Percentiles rank a stretch among this genome's conserved stretches.
These are phyloP conservation scores for Solanum appendiculatum DNA, from an alignment of 257 asterid species.

Conservation along the genomic window DNA sequence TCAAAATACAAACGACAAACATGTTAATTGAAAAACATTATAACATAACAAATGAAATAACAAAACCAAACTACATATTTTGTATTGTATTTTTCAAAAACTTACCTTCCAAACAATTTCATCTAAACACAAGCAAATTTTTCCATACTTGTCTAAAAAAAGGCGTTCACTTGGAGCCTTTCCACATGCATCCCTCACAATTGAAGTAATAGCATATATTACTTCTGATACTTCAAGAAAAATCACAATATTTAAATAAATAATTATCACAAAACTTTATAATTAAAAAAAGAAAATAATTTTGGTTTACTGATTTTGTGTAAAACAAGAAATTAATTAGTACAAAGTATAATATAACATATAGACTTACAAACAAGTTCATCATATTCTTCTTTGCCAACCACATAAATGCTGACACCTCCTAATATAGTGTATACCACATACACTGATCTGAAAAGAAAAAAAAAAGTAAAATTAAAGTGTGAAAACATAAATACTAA, in stretches of 20 bases:
- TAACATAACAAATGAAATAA: background rate
- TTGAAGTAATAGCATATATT: constrained; percentile 71
- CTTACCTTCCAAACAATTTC: constrained; percentile 93
- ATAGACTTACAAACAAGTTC: constrained; percentile 76
- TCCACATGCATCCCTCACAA: constrained; percentile 90
- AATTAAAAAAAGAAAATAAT: background rate
- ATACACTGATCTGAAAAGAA: constrained; percentile 67
- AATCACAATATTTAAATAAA: background rate
- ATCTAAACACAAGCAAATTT: constrained; percentile 92
- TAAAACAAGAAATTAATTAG: background rate
- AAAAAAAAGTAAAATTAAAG: background rate
- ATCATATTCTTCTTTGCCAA: constrained; percentile 96
- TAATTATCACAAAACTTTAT: background rate
- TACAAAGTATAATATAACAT: background rate
- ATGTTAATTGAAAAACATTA: background rate
- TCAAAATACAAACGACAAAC: background rate
- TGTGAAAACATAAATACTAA: background rate
- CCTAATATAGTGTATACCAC: constrained; percentile 92
- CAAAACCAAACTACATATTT: background rate
- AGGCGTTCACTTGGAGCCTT: constrained; percentile 89
- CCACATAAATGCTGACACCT: constrained; percentile 78
- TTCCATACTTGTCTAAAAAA: constrained; percentile 93
- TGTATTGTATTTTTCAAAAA: background rate
- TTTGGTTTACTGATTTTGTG: too few relatives aligned
- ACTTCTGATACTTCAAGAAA: constrained; percentile 67